A percentile compares a stretch with the other conserved stretches of the same genome.
Evolutionary conservation across 768 basidiomycete species (phyloP).

Genomic region (Collybiopsis confluens): DNA sequence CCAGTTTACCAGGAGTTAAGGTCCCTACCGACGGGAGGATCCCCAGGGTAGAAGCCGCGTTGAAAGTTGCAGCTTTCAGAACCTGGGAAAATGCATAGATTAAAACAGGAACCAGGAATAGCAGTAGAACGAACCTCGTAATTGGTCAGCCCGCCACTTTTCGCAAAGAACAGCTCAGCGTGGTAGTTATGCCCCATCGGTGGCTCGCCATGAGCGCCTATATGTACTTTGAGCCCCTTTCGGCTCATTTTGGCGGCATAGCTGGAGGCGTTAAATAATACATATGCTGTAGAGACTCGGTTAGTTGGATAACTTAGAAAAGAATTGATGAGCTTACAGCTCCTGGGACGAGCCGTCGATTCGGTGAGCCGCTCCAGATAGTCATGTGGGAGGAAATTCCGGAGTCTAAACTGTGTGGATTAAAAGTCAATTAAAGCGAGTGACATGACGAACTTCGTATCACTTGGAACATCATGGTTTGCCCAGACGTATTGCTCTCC

Average conservation of each 20-base stretch:
- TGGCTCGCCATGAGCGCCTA: conserved; percentile 73
- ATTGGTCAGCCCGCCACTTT: conserved; percentile 59
- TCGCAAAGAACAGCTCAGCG: conserved; percentile 65
- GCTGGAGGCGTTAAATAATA: conserved; percentile 62
- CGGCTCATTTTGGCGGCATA: conserved; percentile 69
- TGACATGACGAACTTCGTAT: conserved; percentile 51
- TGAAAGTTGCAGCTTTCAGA: conserved; percentile 62
- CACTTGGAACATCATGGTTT: conserved; percentile 56
- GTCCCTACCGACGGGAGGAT: conserved; percentile 59
- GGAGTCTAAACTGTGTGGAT: conserved; percentile 45
- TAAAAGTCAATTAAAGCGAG: neutral
- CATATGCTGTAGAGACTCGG: conserved; percentile 39
- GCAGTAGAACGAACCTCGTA: conserved; percentile 62
- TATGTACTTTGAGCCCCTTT: conserved; percentile 56
- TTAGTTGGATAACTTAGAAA: neutral
- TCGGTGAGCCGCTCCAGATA: conserved; percentile 56
- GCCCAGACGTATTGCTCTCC: conserved; percentile 74
- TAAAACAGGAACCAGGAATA: neutral
- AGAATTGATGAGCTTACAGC: conserved; percentile 39
- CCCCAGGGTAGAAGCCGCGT: conserved; percentile 63
- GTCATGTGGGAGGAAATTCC: conserved; percentile 61
- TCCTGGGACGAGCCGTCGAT: conserved; percentile 52
- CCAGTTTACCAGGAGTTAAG: conserved; percentile 60
- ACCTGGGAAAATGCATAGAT: conserved; percentile 37
- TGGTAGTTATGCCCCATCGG: conserved; percentile 73